A percentile compares a stretch with the other conserved stretches of the same genome.
phyloP scores from a whole-genome alignment of 116 monocot genomes.

The Cymodocea nodosa region DNA sequence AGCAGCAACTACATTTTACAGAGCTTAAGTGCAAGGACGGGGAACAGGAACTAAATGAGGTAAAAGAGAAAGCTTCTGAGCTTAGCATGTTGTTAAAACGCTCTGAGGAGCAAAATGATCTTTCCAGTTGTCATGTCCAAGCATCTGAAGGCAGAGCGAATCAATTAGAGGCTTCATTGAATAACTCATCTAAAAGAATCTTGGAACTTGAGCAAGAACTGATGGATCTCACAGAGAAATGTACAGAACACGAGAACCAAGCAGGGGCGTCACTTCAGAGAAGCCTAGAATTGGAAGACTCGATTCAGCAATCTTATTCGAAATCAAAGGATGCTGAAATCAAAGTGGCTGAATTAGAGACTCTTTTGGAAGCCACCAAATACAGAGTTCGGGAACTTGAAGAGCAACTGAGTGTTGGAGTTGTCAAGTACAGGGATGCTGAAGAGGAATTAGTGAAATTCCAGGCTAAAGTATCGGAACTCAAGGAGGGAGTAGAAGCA shows the following conservation, averaged over 20 bases:
- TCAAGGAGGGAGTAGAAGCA: conserved; percentile 47
- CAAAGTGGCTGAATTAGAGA: conserved; percentile 37
- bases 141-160: conserved; percentile 43
- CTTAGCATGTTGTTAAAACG: conserved; percentile 22
- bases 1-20: conserved; percentile 31
- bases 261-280: conserved; percentile 25
- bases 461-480: conserved; percentile 30
- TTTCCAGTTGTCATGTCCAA: conserved; percentile 23
- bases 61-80: conserved; percentile 31
- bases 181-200: conserved; percentile 21
- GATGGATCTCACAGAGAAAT: conserved; percentile 40
- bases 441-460: conserved; percentile 29
- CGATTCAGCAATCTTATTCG: conserved; percentile 36
- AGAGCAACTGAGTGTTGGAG: conserved; percentile 21
- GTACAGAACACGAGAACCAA: conserved; percentile 36
- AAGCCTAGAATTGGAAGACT: conserved; percentile 44
- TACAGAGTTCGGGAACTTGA: conserved; percentile 35
- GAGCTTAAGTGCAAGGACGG: conserved; percentile 39
- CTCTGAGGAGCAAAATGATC: conserved; percentile 32
- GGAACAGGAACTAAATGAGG: conserved; percentile 30
- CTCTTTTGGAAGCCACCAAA: conserved; percentile 32
- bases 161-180: conserved; percentile 59
- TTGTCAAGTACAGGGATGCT: conserved; percentile 33
- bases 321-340: conserved; percentile 39
- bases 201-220: conserved; percentile 47